A percentile compares a stretch with the other conserved stretches of the same genome.
phyloP scores from a whole-genome alignment of 805 yeast genomes.

The Wickerhamomyces tratensis region DNA sequence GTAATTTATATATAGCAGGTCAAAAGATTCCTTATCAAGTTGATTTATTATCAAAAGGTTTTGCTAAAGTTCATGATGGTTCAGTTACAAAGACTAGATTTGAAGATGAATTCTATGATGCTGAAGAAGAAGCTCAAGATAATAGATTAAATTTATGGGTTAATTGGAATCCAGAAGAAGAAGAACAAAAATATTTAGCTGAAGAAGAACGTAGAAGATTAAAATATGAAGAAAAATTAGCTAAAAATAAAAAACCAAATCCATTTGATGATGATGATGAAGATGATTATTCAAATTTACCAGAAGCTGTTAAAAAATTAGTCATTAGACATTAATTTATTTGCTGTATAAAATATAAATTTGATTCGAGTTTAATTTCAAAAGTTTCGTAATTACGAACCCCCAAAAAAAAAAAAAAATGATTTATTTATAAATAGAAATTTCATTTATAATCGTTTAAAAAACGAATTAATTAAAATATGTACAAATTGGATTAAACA shows the following conservation, averaged over 20 bases:
- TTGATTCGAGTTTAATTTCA: no score
- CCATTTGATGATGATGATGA: conserved; percentile 14
- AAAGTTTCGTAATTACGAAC: no score
- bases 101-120: conserved; percentile 42
- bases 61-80: conserved; percentile 52
- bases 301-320: conserved; percentile 18
- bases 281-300: conserved; percentile 16
- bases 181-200: conserved; percentile 19
- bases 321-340: conserved; percentile 6
- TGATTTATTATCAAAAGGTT: conserved; percentile 50
- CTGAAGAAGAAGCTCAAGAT: conserved; percentile 52
- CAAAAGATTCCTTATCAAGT: conserved; percentile 47
- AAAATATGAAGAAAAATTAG: conserved; percentile 15
- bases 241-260: conserved; percentile 13
- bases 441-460: no score
- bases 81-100: conserved; percentile 52
- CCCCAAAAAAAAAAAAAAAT: no score
- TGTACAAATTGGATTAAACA: no score
- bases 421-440: no score
- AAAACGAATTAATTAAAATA: no score
- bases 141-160: conserved; percentile 60
- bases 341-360: no score
- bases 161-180: conserved; percentile 37
- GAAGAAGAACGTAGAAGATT: conserved; percentile 16
- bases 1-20: conserved; percentile 48